These are phyloP conservation scores for Phytophthora nicotianae DNA, from an alignment of 352 stramenopile species.

Conservation along the genomic window DNA sequence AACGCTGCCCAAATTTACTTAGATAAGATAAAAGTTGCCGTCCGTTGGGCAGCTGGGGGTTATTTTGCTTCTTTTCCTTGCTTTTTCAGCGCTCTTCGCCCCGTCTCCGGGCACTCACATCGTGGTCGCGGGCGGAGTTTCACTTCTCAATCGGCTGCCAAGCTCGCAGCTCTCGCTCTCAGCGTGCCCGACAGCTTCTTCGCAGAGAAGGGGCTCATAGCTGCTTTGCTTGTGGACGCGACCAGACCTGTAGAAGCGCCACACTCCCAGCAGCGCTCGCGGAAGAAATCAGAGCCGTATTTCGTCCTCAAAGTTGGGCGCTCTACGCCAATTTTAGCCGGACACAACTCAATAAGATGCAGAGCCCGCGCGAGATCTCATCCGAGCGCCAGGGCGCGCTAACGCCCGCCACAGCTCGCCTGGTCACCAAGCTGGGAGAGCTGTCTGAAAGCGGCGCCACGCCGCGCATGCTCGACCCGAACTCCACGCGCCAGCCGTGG, in stretches of 20 bases:
- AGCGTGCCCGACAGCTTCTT: slow-evolving; percentile 10
- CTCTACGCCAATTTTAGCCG: neutral
- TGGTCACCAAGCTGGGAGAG: slow-evolving; percentile 56
- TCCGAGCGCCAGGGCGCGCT: slow-evolving; percentile 68
- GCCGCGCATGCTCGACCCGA: slow-evolving; percentile 54
- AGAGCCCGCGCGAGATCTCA: slow-evolving; percentile 73
- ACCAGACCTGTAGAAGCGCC: slow-evolving; percentile 38
- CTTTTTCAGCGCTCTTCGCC: slow-evolving; percentile 35
- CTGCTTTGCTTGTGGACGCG: slow-evolving; percentile 21
- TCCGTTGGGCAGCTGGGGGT: slow-evolving; percentile 35
- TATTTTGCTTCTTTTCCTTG: slow-evolving; percentile 39
- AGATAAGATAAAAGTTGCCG: slow-evolving; percentile 9
- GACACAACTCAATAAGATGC: slow-evolving; percentile 26
- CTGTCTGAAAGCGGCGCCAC: slow-evolving; percentile 45
- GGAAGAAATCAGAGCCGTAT: slow-evolving; percentile 25
- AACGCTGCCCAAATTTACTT: neutral
- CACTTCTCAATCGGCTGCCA: slow-evolving; percentile 31
- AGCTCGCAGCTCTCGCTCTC: slow-evolving; percentile 1
- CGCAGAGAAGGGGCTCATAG: slow-evolving; percentile 28
- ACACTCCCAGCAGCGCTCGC: neutral
- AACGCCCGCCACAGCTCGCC: slow-evolving; percentile 62
- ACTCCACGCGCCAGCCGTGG: slow-evolving; percentile 58
- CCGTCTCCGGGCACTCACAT: slow-evolving; percentile 31
- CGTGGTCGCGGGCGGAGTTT: slow-evolving; percentile 2
- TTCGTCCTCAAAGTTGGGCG: neutral